A percentile compares a stretch with the other conserved stretches of the same genome.
Conservation (phyloP, 1,284 basidiomycete genomes). For the Apiotrichum gamsii region DNA sequence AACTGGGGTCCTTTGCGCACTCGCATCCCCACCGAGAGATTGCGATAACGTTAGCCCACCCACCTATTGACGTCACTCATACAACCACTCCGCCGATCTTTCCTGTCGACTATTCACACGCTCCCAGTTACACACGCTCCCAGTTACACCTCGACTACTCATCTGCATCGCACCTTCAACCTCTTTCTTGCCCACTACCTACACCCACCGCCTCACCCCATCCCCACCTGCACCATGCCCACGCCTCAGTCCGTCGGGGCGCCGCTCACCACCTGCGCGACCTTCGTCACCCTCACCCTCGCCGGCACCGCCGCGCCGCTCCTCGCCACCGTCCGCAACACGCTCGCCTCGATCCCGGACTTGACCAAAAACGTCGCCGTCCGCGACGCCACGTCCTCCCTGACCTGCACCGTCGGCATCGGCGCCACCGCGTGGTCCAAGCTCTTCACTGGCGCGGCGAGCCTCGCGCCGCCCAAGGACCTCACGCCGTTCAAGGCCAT, state of each 20-base stretch:
- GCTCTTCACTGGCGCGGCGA: conserved; percentile 4
- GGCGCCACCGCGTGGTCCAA: conserved; percentile 8
- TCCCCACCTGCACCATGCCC: too few relatives aligned
- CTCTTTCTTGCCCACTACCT: too few relatives aligned
- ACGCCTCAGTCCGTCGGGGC: conserved; percentile 7
- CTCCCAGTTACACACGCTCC: too few relatives aligned
- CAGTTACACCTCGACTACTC: too few relatives aligned
- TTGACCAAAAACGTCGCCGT: conserved; percentile 12
- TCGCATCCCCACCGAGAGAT: too few relatives aligned
- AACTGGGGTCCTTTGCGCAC: too few relatives aligned
- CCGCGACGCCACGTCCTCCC: conserved; percentile 4
- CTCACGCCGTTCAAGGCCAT: conserved; percentile 13
- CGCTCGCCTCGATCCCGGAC: background rate
- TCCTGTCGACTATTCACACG: too few relatives aligned
- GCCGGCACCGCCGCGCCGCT: background rate
- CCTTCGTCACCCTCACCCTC: conserved; percentile 27
- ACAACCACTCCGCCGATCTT: too few relatives aligned
- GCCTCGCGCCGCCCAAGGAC: conserved; percentile 8
- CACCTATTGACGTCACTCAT: too few relatives aligned
- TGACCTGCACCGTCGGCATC: conserved; percentile 14
- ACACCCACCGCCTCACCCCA: too few relatives aligned
- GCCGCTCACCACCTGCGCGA: conserved; percentile 11
- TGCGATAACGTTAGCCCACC: too few relatives aligned
- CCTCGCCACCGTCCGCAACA: background rate
- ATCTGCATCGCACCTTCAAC: too few relatives aligned